These are phyloP conservation scores for Trichophaea hybrida DNA, from an alignment of 2,329 filamentous ascomycete species.

Conservation along the genomic window DNA sequence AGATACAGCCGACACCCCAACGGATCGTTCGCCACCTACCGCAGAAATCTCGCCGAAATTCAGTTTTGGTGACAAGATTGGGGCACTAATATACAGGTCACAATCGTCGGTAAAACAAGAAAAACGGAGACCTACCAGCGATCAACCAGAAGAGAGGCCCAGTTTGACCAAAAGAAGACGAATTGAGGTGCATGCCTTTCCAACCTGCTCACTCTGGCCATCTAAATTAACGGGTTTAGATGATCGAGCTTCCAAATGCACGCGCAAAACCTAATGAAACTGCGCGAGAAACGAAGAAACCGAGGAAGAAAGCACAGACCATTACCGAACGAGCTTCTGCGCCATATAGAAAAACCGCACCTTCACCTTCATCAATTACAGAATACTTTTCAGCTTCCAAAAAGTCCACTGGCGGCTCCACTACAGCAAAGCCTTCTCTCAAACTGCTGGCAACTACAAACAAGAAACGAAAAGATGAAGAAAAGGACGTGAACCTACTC, in stretches of 20 bases:
- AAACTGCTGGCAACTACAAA: conserved; percentile 7
- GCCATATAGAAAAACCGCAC: conserved; percentile 21
- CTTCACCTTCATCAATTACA: conserved; percentile 5
- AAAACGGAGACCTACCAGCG: neutral
- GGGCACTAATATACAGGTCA: conserved; percentile 11
- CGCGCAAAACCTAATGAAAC: neutral
- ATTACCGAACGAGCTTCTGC: conserved; percentile 67
- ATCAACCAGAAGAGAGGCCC: neutral
- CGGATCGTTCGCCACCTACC: conserved; percentile 3
- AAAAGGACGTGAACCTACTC: conserved; percentile 36
- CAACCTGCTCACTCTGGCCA: conserved; percentile 15
- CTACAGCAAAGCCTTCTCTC: conserved; percentile 14
- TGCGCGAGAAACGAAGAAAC: conserved; percentile 38
- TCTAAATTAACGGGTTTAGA: conserved; percentile 21
- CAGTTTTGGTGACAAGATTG: conserved; percentile 11
- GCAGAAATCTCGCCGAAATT: conserved; percentile 1
- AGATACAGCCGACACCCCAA: conserved; percentile 1
- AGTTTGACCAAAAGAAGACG: conserved; percentile 7
- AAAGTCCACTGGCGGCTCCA: conserved; percentile 6
- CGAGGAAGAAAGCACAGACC: conserved; percentile 58
- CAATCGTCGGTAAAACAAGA: neutral
- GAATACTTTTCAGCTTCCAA: conserved; percentile 3
- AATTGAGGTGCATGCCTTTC: conserved; percentile 7
- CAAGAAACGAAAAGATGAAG: conserved; percentile 10
- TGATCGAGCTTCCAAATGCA: conserved; percentile 5